Evolutionary conservation across 2,329 filamentous ascomycete genomes (phyloP), one percentile per base, ranked within the genome.

Genomic region (Trichoderma sp.): DNA sequence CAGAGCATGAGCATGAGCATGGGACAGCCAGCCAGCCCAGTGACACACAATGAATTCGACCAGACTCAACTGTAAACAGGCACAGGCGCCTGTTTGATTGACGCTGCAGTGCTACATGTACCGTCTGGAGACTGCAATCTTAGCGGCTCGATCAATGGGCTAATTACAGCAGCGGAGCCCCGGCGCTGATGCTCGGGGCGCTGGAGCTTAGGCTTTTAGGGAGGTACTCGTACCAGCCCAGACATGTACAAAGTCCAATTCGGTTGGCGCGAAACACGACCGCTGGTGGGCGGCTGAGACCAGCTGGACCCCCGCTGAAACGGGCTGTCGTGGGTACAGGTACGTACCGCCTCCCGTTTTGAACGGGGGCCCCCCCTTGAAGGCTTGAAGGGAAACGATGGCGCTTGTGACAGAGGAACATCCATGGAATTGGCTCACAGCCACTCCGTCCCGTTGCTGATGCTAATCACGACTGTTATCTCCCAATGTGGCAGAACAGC

Each of bases 271-370:
- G 67, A 69, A 69, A 69, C 67, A 62, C 67, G 67, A 36, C 67
- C 64, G 62, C 62, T 32, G 62, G 43, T 65, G 62, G 62, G 62
- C 62, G 64, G 64, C 64, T 67, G 64, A 67, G 64, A 57, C 64
- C 67, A 69, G 67, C 67, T 69, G 67, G 57, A 32, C 39, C 67
- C 67, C 57, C 67, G 57, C 67, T 69, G 67, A 62, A 69, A 69
- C 67, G 67, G 66, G 65, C 43, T 47, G 34, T 47, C 34, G 65
- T 32, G 55, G 55, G 34, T 43, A 47, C 55, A 28, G 36, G 34
- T 43, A 47, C 36, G 39, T 61, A 26, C 57, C 20, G 57, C 20
- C 66, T 61, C 53, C 66, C 67, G 67, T 69, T 69, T 61, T 69
- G 55, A 61, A 69, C 67, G 67, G 67, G 66, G 57, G 39, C 8